These are phyloP conservation scores for Coelastrella sp. DNA, from an alignment of 139 green algal species.

Conservation along the genomic window DNA sequence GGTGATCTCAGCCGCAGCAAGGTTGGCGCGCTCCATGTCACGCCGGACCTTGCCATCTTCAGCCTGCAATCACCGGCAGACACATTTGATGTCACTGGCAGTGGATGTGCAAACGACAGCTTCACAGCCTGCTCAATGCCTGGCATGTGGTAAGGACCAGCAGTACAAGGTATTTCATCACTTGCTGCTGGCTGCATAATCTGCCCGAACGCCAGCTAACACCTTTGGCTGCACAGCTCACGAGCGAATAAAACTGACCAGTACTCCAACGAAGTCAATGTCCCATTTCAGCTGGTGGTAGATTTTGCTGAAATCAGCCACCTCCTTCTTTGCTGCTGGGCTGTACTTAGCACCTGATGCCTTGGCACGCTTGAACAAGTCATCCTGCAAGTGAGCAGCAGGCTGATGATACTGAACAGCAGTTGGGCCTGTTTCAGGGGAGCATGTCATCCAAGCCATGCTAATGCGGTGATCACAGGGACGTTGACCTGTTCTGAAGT, in stretches of 20 bases:
- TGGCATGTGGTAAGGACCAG: no score
- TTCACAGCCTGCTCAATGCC: no score
- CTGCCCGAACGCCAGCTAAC: no score
- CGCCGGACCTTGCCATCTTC: constrained; percentile 35
- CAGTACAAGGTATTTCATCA: background rate
- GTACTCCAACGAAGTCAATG: constrained; percentile 59
- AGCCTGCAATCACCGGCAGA: background rate
- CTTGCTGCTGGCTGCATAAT: background rate
- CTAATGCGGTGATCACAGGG: background rate
- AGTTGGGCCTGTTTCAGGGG: background rate
- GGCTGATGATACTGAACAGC: background rate
- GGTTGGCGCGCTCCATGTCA: constrained; percentile 43
- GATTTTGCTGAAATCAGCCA: constrained; percentile 63
- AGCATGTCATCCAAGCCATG: background rate
- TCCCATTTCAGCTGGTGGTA: constrained; percentile 70
- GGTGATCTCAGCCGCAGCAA: constrained; percentile 62
- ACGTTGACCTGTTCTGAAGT: background rate
- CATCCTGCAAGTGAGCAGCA: constrained; percentile 52
- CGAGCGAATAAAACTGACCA: background rate
- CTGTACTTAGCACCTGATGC: constrained; percentile 43
- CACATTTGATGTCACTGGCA: background rate
- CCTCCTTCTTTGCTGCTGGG: constrained; percentile 55
- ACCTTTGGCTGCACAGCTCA: background rate
- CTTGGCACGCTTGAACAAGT: constrained; percentile 35
- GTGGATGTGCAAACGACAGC: background rate